A percentile compares a stretch with the other conserved stretches of the same genome.
Evolutionary conservation across 345 rosid genomes (phyloP).

Genomic region (Citrus sinensis): DNA sequence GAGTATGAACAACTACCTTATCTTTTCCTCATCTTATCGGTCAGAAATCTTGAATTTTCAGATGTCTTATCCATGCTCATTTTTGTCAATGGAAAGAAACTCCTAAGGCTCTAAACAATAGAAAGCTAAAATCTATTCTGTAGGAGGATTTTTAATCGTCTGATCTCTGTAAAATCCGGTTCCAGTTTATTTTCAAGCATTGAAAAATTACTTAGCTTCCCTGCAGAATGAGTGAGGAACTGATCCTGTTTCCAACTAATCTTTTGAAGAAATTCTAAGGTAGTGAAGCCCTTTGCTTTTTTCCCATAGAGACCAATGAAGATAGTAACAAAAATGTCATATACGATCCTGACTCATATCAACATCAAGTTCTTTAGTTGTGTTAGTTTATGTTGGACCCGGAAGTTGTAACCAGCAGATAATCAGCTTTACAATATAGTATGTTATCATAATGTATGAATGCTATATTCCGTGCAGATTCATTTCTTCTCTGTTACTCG

Average conservation of each 20-base stretch:
- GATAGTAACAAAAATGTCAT: not conserved
- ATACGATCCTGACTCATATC: not conserved
- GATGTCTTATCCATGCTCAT: not conserved
- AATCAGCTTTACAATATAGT: not conserved
- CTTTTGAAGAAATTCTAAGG: no score
- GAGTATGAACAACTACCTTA: not conserved
- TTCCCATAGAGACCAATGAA: no score
- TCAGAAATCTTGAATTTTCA: not conserved
- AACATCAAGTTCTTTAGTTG: not conserved
- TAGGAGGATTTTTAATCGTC: not conserved
- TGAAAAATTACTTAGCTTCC: not conserved
- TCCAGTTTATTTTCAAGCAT: not conserved
- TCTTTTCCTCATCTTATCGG: not conserved
- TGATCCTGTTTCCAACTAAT: not conserved
- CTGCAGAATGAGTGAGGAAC: not conserved
- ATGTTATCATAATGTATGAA: not conserved
- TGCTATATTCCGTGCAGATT: not conserved
- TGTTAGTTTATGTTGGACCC: not conserved
- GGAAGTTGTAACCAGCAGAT: not conserved
- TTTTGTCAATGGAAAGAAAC: not conserved
- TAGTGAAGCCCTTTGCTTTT: no score
- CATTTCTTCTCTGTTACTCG: not conserved
- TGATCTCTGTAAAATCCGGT: not conserved
- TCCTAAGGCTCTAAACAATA: not conserved
- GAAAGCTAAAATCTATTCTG: not conserved